These are phyloP conservation scores for Colletotrichum agaves DNA, from an alignment of 2,329 filamentous ascomycete species.

Conservation along the genomic window DNA sequence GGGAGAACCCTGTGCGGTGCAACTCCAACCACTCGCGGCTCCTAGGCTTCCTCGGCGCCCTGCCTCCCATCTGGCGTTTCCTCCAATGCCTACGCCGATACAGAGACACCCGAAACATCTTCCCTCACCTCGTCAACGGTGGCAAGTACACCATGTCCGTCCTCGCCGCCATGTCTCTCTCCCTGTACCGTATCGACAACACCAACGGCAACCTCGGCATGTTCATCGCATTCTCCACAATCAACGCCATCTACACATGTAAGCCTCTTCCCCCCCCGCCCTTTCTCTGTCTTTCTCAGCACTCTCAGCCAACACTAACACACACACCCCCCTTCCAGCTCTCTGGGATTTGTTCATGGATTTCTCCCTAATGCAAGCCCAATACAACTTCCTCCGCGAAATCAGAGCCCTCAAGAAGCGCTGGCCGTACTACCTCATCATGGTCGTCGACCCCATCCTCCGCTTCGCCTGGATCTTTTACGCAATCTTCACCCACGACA, in stretches of 20 bases:
- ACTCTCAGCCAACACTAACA: slow-evolving; percentile 63
- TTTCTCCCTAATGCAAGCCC: slow-evolving; percentile 87
- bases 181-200: slow-evolving; percentile 81
- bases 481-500: slow-evolving; percentile 80
- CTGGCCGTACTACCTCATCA: slow-evolving; percentile 89
- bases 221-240: slow-evolving; percentile 82
- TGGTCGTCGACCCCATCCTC: slow-evolving; percentile 83
- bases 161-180: slow-evolving; percentile 79
- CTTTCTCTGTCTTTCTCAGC: slow-evolving; percentile 51
- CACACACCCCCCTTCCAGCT: slow-evolving; percentile 59
- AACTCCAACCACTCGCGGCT: slow-evolving; percentile 87
- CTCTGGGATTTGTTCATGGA: slow-evolving; percentile 98
- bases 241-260: slow-evolving; percentile 88
- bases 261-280: slow-evolving; percentile 44
- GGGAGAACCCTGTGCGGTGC: slow-evolving; percentile 79
- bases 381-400: slow-evolving; percentile 77
- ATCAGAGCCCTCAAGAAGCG: slow-evolving; percentile 80
- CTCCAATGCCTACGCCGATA: slow-evolving; percentile 93
- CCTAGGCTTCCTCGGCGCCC: slow-evolving; percentile 83
- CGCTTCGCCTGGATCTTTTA: slow-evolving; percentile 97
- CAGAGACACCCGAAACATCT: slow-evolving; percentile 84
- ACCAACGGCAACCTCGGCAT: slow-evolving; percentile 68
- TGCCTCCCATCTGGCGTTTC: slow-evolving; percentile 91
- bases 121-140: slow-evolving; percentile 92
- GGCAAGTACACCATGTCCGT: slow-evolving; percentile 93